Evolutionary conservation across 352 stramenopile genomes (phyloP).

Genomic region (Phytophthora fragariae): DNA sequence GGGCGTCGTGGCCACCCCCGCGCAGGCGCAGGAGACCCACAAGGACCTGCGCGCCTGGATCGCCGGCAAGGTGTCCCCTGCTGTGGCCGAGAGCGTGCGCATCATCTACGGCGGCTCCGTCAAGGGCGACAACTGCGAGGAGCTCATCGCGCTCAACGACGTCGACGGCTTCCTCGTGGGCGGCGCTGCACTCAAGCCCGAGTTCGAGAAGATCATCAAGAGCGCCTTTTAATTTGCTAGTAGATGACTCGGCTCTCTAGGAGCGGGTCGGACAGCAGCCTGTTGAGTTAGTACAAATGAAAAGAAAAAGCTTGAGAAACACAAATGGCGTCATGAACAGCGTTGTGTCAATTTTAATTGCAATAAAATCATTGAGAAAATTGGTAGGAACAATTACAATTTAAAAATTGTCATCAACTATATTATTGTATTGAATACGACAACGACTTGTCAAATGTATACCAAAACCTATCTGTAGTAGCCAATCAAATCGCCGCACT

Average conservation of each 20-base stretch:
- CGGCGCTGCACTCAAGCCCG: conserved; percentile 88
- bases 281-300: conserved; percentile 20
- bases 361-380: too few relatives aligned
- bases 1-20: conserved; percentile 92
- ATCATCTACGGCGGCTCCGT: conserved; percentile 92
- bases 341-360: too few relatives aligned
- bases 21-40: conserved; percentile 92
- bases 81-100: conserved; percentile 67
- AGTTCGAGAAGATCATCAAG: conserved; percentile 89
- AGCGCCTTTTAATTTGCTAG: conserved; percentile 42
- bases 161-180: conserved; percentile 92
- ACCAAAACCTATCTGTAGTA: too few relatives aligned
- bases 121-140: conserved; percentile 84
- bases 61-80: conserved; percentile 52
- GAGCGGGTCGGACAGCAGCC: not conserved
- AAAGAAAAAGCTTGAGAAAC: conserved; percentile 13
- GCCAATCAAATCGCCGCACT: too few relatives aligned
- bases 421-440: too few relatives aligned
- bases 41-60: conserved; percentile 82
- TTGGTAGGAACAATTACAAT: too few relatives aligned
- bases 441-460: too few relatives aligned
- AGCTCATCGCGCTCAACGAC: conserved; percentile 82
- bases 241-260: conserved; percentile 2
- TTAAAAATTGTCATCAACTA: too few relatives aligned
- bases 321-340: not conserved